A percentile compares a stretch with the other conserved stretches of the same genome.
Evolutionary conservation across 129 eudicot genomes (phyloP).

Genomic region (Lactuca saligna): DNA sequence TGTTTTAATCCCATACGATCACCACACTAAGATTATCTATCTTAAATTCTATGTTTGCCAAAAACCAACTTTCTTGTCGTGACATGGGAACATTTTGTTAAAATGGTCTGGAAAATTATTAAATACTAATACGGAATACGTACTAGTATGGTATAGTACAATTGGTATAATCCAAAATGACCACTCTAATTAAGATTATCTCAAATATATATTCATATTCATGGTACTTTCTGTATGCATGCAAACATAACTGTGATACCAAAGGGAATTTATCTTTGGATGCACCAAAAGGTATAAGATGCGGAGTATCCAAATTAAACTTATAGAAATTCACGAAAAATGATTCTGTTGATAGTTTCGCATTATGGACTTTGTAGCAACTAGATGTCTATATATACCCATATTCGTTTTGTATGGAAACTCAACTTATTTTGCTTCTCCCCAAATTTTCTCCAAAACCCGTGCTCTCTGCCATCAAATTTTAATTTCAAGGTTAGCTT

Average conservation of each 20-base stretch:
- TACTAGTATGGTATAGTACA: not conserved
- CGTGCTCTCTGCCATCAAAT: not conserved
- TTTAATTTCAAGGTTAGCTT: no score
- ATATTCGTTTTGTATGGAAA: not conserved
- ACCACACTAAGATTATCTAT: not conserved
- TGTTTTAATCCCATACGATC: not conserved
- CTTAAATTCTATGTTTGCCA: no score
- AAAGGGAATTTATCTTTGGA: constrained; percentile 11
- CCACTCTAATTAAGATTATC: not conserved
- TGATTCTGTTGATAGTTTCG: not conserved
- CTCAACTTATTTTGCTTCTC: not conserved
- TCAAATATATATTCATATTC: constrained; percentile 15
- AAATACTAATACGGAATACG: not conserved
- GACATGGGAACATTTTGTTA: no score
- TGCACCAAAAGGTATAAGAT: not conserved
- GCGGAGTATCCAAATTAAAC: not conserved
- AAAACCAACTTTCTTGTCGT: no score
- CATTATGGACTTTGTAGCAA: not conserved
- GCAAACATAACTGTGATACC: not conserved
- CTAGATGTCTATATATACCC: constrained; percentile 13
- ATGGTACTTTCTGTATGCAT: not conserved
- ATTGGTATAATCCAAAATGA: not conserved
- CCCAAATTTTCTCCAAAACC: not conserved
- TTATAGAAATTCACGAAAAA: not conserved
- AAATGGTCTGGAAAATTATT: no score